These are phyloP conservation scores for Alternaria angustiovoidea DNA, from an alignment of 2,329 filamentous ascomycete genomes.

Conservation along the genomic window DNA sequence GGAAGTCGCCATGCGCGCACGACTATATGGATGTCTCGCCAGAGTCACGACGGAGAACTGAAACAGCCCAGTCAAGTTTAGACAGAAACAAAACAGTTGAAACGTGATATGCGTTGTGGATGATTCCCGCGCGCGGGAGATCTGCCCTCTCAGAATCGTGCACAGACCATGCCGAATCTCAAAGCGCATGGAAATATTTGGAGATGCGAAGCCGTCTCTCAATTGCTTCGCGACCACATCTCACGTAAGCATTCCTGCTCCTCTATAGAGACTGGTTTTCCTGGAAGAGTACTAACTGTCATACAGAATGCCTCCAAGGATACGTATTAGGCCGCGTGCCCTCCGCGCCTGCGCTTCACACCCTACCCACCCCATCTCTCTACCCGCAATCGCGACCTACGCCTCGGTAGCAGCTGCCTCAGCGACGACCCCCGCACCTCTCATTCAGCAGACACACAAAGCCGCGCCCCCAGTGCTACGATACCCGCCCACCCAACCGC, in stretches of 20 bases:
- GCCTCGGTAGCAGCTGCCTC: constrained; percentile 60
- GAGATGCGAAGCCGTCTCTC: constrained; percentile 25
- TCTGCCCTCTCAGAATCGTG: constrained; percentile 21
- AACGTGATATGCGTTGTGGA: constrained; percentile 10
- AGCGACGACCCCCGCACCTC: constrained; percentile 61
- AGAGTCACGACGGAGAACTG: not conserved
- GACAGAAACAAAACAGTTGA: not conserved
- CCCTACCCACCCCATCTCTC: constrained; percentile 39
- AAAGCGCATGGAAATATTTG: constrained; percentile 40
- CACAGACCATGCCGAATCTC: constrained; percentile 35
- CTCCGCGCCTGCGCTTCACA: constrained; percentile 36
- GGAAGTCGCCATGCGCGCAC: constrained; percentile 39
- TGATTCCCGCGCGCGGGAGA: constrained; percentile 11
- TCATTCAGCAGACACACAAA: constrained; percentile 59
- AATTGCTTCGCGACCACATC: constrained; percentile 37
- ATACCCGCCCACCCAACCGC: constrained; percentile 76
- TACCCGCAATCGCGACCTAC: constrained; percentile 52
- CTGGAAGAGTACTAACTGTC: constrained; percentile 5
- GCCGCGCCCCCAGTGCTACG: constrained; percentile 57
- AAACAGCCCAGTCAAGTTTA: not conserved
- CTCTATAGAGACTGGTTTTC: not conserved
- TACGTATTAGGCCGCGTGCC: constrained; percentile 45
- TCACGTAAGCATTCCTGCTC: constrained; percentile 31
- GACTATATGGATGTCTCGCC: not conserved
- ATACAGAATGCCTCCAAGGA: constrained; percentile 49